Base-by-base conservation (phyloP, 169 alveolate species). In the Cryptosporidium ryanae region DNA sequence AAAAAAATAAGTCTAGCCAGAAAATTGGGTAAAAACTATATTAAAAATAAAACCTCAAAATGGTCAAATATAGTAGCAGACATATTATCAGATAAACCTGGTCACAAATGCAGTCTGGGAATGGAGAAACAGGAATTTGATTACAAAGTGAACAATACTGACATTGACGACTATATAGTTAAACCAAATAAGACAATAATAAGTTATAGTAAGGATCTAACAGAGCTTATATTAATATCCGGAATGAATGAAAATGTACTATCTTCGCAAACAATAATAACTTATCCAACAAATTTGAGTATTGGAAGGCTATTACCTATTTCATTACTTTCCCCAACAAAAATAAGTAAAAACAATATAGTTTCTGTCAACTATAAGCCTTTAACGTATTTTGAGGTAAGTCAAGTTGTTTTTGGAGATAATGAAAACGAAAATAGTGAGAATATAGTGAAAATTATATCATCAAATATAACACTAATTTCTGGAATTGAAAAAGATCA, bases 31-130 rank as follows among this genome's bases (percentile, higher is more conserved):
- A 55, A 46, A 18, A 76, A 5, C 21, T 76, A 76, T 55, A 43
- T 61, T 2, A 55, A 61, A 29, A 67, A 76, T 12, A 59, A 64
- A 1, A 76, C 34, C 23, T 13, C 64, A 29, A 61, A 59, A 76
- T 76, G 87, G 87, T 57, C 52, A n/a, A 57, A 76, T 23, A 59
- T 59, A 43, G 59, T 76, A 23, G 29, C 52, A 38, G 87, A 76
- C n/a, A 76, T 76, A 38, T 57, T 61, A 18, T 57, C 21, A 5
- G 50, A 55, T 61, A 76, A 61, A n/a, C 70, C 87, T 2, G 87
- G 87, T 0, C 87, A 76, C 8, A 18, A 23, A 38, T 76, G 87
- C 23, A 76, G 63, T 76, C 25, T 76, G 49, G 59, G 25, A 3
- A 7, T 43, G 34, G n/a, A 52, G 21, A 2, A 55, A 7, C 32